Base-by-base conservation (phyloP, 805 yeast genomes). In the Lipomyces anomalus region DNA sequence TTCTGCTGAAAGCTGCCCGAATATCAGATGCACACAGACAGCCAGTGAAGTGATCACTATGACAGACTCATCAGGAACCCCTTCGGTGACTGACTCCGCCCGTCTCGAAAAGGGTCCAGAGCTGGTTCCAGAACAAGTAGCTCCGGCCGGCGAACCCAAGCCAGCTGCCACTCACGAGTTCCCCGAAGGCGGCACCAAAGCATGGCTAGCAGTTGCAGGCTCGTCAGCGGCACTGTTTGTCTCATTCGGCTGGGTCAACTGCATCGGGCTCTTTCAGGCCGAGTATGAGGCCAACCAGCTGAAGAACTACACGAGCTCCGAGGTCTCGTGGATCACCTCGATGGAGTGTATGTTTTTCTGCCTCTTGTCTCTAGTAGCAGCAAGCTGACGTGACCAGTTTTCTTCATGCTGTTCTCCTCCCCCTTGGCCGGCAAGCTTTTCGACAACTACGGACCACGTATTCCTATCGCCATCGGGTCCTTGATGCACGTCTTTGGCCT, bases 161-260 rank as follows among this genome's bases (percentile, higher is more conserved):
- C n/a, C n/a, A n/a, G n/a, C n/a, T n/a, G n/a, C n/a, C n/a, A n/a
- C n/a, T 11, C 9, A 53, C 24, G 56, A 52, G 18, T 63, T 55
- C 38, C 78, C 77, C 4, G 82, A 80, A 36, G 75, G 78, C 1
- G 79, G 82, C 1, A 59, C 55, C 38, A 72, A 72, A n/a, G 81
- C 83, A 67, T 66, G 80, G 60, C 69, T 73, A 4, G 76, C 78
- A 1, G 61, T 75, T 1, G 43, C 75, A 9, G 83, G 82, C 2
- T 72, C 80, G 0, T 76, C 76, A 53, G 61, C 77, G 22, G 84
- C 85, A 2, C 65, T 78, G 47, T 61, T 76, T 4, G 72, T 76
- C 38, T 70, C 76, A 2, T 76, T 82, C 58, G 94, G 94, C 2
- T 55, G 83, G 34, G 33, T 49, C 6, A 49, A 49, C 33, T 42